Evolutionary conservation across 108 stramenopile genomes (phyloP).

Genomic region (Conticribra weissflogii): DNA sequence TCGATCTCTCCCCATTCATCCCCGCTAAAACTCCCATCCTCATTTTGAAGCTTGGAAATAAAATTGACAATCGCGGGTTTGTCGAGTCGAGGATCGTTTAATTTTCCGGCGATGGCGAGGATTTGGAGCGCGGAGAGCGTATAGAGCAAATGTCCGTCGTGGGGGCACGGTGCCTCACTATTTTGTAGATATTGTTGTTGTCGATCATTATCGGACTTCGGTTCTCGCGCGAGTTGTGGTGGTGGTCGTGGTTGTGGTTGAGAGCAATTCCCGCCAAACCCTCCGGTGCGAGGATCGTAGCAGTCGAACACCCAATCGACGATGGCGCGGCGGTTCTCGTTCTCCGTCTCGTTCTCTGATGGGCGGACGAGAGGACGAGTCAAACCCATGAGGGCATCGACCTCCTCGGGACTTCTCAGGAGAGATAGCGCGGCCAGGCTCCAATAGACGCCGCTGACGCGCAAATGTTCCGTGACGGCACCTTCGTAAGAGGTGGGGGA

Average conservation of each 20-base stretch:
- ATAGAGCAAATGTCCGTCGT: constrained; percentile 97
- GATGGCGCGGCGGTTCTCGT: constrained; percentile 57
- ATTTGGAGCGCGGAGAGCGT: constrained; percentile 98
- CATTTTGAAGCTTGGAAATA: constrained; percentile 88
- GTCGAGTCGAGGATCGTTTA: constrained; percentile 60
- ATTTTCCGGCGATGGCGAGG: constrained; percentile 80
- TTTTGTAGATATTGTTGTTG: too few species aligned
- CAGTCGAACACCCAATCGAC: constrained; percentile 94
- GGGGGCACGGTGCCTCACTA: constrained; percentile 47
- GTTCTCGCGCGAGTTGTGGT: too few species aligned
- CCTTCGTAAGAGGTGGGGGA: constrained; percentile 86
- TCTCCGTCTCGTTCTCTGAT: constrained; percentile 25
- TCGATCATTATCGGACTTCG: too few species aligned
- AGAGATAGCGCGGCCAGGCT: constrained; percentile 90
- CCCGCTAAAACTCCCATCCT: constrained; percentile 96
- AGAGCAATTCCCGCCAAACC: constrained; percentile 93
- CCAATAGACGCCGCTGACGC: constrained; percentile 98
- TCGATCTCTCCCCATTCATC: constrained; percentile 98
- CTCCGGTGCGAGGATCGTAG: constrained; percentile 75
- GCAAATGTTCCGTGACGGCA: constrained; percentile 92
- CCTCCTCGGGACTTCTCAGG: constrained; percentile 65
- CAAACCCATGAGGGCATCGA: constrained; percentile 62
- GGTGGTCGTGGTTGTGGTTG: too few species aligned
- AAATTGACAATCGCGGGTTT: constrained; percentile 68
- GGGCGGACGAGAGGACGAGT: constrained; percentile 4